Evolutionary conservation across 1,284 basidiomycete genomes (phyloP).

Genomic region (Grifola frondosa): DNA sequence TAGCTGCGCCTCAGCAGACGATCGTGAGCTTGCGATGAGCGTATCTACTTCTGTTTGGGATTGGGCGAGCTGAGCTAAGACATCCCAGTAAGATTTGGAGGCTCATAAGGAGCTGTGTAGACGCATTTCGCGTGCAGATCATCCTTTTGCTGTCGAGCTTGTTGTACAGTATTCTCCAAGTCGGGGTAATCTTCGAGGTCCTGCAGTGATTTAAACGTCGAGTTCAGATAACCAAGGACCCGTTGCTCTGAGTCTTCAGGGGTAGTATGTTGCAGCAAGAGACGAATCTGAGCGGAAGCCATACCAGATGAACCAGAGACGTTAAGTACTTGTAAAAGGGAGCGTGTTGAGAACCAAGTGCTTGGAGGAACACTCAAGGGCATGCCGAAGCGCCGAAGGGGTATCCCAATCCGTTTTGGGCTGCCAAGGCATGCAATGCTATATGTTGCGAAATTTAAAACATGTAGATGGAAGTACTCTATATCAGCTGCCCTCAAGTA

Average conservation of each 20-base stretch:
- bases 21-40: constrained; percentile 45
- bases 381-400: too few species aligned
- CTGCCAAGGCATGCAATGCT: too few species aligned
- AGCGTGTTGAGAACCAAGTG: too few species aligned
- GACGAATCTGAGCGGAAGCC: constrained; percentile 50
- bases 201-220: constrained; percentile 44
- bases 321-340: too few species aligned
- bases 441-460: too few species aligned
- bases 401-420: too few species aligned
- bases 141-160: constrained; percentile 22
- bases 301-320: too few species aligned
- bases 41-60: constrained; percentile 49
- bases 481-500: too few species aligned
- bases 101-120: too few species aligned
- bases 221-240: constrained; percentile 46
- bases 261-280: constrained; percentile 49
- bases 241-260: constrained; percentile 39
- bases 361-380: too few species aligned
- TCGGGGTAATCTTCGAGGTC: constrained; percentile 31
- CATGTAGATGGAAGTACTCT: too few species aligned
- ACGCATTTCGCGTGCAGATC: constrained; percentile 30
- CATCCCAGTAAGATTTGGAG: constrained; percentile 13
- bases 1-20: constrained; percentile 45
- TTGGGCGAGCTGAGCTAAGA: constrained; percentile 56
- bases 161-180: constrained; percentile 42